A percentile compares a stretch with the other conserved stretches of the same genome.
Conservation (phyloP, 352 stramenopile genomes). For the Blastocystis sp. region DNA sequence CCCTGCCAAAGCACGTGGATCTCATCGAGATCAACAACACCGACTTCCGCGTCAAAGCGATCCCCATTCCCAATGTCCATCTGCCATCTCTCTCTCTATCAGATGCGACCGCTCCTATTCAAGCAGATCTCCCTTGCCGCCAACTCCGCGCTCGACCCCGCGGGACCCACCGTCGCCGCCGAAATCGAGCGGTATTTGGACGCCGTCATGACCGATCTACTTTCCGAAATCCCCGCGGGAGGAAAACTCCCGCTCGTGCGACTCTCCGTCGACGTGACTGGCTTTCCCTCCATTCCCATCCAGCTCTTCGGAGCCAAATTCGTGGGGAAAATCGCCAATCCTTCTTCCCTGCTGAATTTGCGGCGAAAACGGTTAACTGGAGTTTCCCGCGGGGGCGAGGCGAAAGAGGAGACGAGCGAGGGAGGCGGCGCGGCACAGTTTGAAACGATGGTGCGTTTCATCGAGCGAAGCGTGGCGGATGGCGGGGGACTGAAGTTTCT, state of each 20-base stretch:
- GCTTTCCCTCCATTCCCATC: conserved; percentile 16
- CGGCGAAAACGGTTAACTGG: not conserved
- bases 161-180: conserved; percentile 77
- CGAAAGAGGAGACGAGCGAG: not conserved
- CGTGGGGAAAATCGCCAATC: conserved; percentile 46
- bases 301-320: conserved; percentile 48
- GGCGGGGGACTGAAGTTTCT: not conserved
- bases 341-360: not conserved
- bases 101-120: conserved; percentile 82
- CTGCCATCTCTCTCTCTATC: conserved; percentile 24
- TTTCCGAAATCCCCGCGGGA: not conserved
- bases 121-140: conserved; percentile 73
- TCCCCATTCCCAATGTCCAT: conserved; percentile 66
- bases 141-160: conserved; percentile 61
- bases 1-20: conserved; percentile 71
- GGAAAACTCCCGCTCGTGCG: conserved; percentile 27
- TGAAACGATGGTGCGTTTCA: not conserved
- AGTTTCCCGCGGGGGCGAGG: not conserved
- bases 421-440: not conserved
- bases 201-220: not conserved
- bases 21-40: conserved; percentile 70
- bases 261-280: conserved; percentile 3
- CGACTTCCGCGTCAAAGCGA: conserved; percentile 76
- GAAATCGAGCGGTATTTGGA: conserved; percentile 6
- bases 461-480: not conserved